Conservation (phyloP, 1,284 basidiomycete genomes). For the Athelia psychrophila region DNA sequence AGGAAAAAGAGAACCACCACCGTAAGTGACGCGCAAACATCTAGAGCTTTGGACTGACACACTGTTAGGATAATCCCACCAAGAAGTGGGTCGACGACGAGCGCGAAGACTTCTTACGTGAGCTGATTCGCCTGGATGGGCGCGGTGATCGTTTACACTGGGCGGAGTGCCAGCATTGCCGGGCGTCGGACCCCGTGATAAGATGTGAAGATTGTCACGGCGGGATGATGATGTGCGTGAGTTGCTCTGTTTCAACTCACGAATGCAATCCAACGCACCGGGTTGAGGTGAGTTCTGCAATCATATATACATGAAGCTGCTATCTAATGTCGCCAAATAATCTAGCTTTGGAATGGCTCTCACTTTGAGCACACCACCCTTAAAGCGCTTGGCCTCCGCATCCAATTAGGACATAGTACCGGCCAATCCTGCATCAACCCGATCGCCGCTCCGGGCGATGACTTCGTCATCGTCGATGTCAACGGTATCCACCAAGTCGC, state of each 20-base stretch:
- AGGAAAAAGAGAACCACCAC: not conserved
- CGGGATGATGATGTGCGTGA: not conserved
- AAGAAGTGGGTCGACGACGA: not conserved
- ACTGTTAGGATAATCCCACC: not conserved
- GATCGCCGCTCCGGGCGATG: not conserved
- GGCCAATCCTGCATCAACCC: slow-evolving; percentile 10
- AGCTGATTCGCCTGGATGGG: not conserved
- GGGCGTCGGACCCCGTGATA: not conserved
- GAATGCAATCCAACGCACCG: not conserved
- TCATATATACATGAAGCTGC: not conserved
- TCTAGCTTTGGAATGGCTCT: not conserved
- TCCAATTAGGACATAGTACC: slow-evolving; percentile 20
- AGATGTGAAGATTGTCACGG: not conserved
- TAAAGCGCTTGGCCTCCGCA: slow-evolving; percentile 14
- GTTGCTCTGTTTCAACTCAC: not conserved
- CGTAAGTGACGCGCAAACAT: not conserved
- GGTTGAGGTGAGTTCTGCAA: not conserved
- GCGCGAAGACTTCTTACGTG: not conserved
- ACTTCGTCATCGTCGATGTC: slow-evolving; percentile 26
- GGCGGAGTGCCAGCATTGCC: not conserved
- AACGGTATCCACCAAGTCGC: slow-evolving; percentile 27
- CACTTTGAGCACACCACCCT: slow-evolving; percentile 11
- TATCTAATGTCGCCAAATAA: not conserved
- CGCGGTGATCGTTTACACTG: not conserved
- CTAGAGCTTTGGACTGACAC: not conserved